Evolutionary conservation across 371 early-diverging fungal genomes (phyloP), one percentile per base, ranked within the genome.

Genomic region (Lichtheimia corymbifera): DNA sequence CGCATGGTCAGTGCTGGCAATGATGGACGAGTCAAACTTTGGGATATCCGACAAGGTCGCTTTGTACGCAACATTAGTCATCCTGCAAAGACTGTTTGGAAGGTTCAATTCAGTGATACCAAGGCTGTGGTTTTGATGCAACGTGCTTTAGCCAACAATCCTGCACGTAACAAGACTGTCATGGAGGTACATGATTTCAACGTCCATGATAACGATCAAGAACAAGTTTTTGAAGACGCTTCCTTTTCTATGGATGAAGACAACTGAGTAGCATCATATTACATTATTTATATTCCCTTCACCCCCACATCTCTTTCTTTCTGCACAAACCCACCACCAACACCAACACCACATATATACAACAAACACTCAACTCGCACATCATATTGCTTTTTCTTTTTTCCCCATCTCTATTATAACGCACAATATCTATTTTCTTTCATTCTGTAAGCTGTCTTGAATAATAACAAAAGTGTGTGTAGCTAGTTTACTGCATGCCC

Each of bases 11-110:
- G 90, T 6, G 93, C 93, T 9, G 88, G 88, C 15, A 93, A 94
- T 63, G 95, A 94, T 61, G 93, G 93, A 0, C 86, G 88, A 5
- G 87, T 93, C 59, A 94, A 92, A 62, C 57, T 93, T n/a, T 94
- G 93, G 93, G 93, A 94, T 68, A 83, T 93, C 11, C 64, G 79
- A 70, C 74, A 85, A 54, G 95, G 93, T 3, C 79, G 86, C 17
- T 81, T 89, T 53, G 82, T 91, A 30, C 74, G 93, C n/a, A 84
- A 81, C 52, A 71, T 93, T 52, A 86, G 84, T 6, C 73, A 71
- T 44, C 77, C 82, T 0, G 87, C 85, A 11, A 81, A 83, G 5
- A 79, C 85, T 0, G 83, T 87, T 11, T 87, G 87, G 87, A 76
- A 84, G 59, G 73, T 87, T 0, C 82, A 84, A 42, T 85, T 87